Base-by-base conservation (phyloP, 768 basidiomycete species). In the Russula compacta region DNA sequence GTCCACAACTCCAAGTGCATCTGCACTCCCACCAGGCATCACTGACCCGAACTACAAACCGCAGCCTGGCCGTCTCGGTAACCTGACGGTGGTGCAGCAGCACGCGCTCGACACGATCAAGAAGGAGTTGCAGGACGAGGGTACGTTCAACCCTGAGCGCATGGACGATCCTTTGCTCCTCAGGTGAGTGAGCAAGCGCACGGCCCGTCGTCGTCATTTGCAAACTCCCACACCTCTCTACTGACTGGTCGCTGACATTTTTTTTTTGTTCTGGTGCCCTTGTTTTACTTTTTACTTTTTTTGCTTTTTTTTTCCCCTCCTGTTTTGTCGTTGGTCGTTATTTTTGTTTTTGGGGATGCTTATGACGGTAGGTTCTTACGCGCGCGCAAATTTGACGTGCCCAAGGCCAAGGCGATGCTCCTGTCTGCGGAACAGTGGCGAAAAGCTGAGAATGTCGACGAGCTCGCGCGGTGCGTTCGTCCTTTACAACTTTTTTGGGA, bases 311-410 rank as follows among this genome's bases (percentile, higher is more conserved):
- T 61, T 49, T 42, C 11, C 10, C 10, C 12, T 14, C 17, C 60
- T 50, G 52, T 32, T 49, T 33, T 19, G 8, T 36, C 14, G 15
- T 14, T 15, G n/a, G n/a, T n/a, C n/a, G 24, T 21, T 40, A 32
- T 4, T 32, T 51, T 43, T n/a, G 43, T 6, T 6, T 7, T 29
- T 29, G 14, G 44, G 19, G 21, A 36, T 19, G 35, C 43, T 43
- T 14, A 10, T 8, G 36, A 10, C 8, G 11, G 11, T 63, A 92
- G 94, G 69, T 99, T 95, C 76, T 76, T 98, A 62, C 82, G 97
- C 39, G 97, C 95, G 6, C 81, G 97, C 66, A 94, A 89, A 74
- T 99, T 98, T 66, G 93, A 98, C 75, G 72, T 95, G 9, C 72
- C 71, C 47, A 84, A 84, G 71, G 81, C 93, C 10, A 95, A 92